These are phyloP conservation scores for Sugiyamaella paludigena DNA, from an alignment of 1,139 yeast species.

Conservation along the genomic window DNA sequence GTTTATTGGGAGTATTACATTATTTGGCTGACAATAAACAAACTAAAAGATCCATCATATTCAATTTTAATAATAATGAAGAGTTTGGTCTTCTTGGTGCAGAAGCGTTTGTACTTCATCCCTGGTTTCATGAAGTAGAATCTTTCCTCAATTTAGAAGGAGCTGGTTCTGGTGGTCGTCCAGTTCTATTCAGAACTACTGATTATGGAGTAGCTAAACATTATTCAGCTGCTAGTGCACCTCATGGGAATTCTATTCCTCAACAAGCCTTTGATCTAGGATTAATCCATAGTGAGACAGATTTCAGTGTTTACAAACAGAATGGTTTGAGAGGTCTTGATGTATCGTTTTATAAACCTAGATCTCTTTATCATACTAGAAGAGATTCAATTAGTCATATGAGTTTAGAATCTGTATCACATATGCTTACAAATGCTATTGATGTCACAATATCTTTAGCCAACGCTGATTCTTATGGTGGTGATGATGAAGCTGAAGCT, in stretches of 20 bases:
- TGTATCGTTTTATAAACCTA: constrained; percentile 69
- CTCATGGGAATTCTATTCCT: constrained; percentile 74
- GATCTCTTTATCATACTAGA: constrained; percentile 78
- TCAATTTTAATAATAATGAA: constrained; percentile 87
- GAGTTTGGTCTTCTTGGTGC: constrained; percentile 91
- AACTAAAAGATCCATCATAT: constrained; percentile 58
- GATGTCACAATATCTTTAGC: constrained; percentile 53
- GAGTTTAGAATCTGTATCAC: constrained; percentile 68
- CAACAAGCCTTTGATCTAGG: constrained; percentile 80
- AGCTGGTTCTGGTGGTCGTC: constrained; percentile 93
- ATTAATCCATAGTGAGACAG: constrained; percentile 79
- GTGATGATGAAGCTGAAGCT: constrained; percentile 15
- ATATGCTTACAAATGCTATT: constrained; percentile 70
- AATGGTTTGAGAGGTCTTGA: constrained; percentile 82
- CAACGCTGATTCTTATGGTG: constrained; percentile 37
- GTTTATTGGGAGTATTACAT: constrained; percentile 68
- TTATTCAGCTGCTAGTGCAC: constrained; percentile 48
- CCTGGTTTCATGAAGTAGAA: constrained; percentile 63
- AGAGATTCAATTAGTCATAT: constrained; percentile 68
- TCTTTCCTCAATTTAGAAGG: constrained; percentile 87
- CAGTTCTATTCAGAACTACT: constrained; percentile 78
- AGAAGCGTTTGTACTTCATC: constrained; percentile 65
- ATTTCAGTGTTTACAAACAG: constrained; percentile 64
- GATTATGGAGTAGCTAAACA: constrained; percentile 70
- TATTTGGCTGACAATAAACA: constrained; percentile 39